phyloP scores from a whole-genome alignment of 768 basidiomycete genomes.

The Candolleomyces eurysporus region DNA sequence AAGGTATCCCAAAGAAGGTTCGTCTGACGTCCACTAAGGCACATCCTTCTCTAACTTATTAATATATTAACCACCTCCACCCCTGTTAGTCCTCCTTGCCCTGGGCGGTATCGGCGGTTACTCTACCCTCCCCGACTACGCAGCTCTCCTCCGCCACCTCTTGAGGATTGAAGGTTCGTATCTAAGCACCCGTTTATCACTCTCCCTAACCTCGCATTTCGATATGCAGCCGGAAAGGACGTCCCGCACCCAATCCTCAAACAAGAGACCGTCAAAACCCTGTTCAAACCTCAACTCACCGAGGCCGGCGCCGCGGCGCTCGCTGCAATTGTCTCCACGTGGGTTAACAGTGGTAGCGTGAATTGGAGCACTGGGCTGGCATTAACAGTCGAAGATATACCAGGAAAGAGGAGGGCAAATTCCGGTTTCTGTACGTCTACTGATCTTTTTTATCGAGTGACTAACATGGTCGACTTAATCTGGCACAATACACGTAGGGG shows the following conservation, averaged over 20 bases:
- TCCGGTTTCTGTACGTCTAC: slow-evolving; percentile 28
- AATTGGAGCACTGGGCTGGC: slow-evolving; percentile 29
- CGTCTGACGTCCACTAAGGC: neutral
- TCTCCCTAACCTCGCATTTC: neutral
- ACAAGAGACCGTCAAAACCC: slow-evolving; percentile 11
- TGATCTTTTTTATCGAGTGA: neutral
- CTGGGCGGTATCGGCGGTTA: slow-evolving; percentile 26
- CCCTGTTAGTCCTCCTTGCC: slow-evolving; percentile 14
- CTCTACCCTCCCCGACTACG: slow-evolving; percentile 25
- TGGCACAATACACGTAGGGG: slow-evolving; percentile 20
- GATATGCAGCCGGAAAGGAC: slow-evolving; percentile 6
- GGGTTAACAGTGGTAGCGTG: neutral
- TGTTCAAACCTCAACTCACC: slow-evolving; percentile 18
- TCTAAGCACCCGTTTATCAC: neutral
- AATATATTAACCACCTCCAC: neutral
- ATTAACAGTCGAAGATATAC: slow-evolving; percentile 23
- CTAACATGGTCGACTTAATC: too few species aligned
- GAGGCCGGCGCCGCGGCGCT: slow-evolving; percentile 2
- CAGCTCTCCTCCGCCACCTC: slow-evolving; percentile 24
- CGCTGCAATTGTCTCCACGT: neutral
- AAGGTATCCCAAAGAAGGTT: slow-evolving; percentile 23
- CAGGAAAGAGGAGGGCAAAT: slow-evolving; percentile 26
- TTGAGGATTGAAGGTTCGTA: slow-evolving; percentile 25
- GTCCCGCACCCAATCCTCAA: slow-evolving; percentile 18
- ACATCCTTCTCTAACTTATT: slow-evolving; percentile 2